Conservation (phyloP, 2,329 filamentous ascomycete species). For the Cordyceps pruinosa region DNA sequence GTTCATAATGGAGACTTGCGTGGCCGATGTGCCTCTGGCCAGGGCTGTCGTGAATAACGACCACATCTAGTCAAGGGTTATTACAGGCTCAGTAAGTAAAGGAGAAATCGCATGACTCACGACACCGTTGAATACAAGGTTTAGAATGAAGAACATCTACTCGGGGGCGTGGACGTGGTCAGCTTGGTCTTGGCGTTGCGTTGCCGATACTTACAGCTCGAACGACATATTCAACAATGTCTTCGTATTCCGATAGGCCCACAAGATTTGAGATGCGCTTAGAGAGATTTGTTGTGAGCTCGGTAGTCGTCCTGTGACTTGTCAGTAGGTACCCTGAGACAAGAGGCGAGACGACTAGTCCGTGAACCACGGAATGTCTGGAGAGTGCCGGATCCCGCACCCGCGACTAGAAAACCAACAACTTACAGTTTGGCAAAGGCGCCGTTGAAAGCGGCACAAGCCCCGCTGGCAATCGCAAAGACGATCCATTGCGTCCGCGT, state of each 20-base stretch:
- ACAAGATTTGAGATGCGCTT: constrained; percentile 36
- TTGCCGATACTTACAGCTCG: constrained; percentile 36
- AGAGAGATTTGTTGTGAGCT: constrained; percentile 45
- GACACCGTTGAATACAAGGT: constrained; percentile 66
- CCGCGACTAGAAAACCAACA: too few species aligned
- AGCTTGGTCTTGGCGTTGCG: neutral
- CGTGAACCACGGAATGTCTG: too few species aligned
- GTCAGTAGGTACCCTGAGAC: neutral
- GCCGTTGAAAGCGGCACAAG: constrained; percentile 73
- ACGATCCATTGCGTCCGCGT: constrained; percentile 52
- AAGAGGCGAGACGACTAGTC: neutral
- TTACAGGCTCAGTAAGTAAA: neutral
- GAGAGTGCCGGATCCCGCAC: too few species aligned
- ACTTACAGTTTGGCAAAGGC: constrained; percentile 76
- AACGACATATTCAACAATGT: constrained; percentile 40
- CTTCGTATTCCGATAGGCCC: constrained; percentile 34
- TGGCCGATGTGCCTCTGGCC: constrained; percentile 66
- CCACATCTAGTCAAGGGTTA: constrained; percentile 56
- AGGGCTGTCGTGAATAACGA: constrained; percentile 73
- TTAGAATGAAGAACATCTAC: constrained; percentile 67
- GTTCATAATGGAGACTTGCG: constrained; percentile 75
- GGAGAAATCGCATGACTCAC: constrained; percentile 32
- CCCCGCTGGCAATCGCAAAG: constrained; percentile 65
- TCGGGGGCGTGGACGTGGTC: constrained; percentile 8
- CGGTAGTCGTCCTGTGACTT: constrained; percentile 45